Evolutionary conservation across 2,329 filamentous ascomycete species (phyloP).

Genomic region (Aspergillus cejpii): DNA sequence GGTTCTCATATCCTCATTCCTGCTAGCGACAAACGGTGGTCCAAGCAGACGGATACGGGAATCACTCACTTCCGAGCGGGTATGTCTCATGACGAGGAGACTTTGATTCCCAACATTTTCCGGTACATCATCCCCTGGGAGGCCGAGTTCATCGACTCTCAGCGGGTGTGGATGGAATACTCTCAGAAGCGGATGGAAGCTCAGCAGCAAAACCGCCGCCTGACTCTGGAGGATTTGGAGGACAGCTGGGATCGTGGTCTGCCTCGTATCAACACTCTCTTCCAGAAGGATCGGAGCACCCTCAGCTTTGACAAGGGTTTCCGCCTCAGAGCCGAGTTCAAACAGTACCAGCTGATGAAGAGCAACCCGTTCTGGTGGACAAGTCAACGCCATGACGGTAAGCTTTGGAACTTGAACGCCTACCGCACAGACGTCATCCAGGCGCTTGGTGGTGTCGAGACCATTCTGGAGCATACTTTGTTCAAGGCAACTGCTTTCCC

Average conservation of each 20-base stretch:
- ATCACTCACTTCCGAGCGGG: constrained; percentile 95
- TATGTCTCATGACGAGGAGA: constrained; percentile 98
- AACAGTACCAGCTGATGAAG: constrained; percentile 98
- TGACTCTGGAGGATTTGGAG: constrained; percentile 92
- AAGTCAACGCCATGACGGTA: constrained; percentile 91
- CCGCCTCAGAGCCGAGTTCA: constrained; percentile 91
- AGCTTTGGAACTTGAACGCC: constrained; percentile 93
- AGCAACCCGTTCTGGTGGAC: constrained; percentile 99
- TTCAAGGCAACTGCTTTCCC: constrained; percentile 97
- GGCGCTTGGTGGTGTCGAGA: constrained; percentile 91
- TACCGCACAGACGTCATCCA: constrained; percentile 97
- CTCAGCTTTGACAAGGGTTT: constrained; percentile 98
- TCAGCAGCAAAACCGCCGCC: constrained; percentile 89
- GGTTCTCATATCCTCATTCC: constrained; percentile 97
- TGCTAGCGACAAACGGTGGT: constrained; percentile 96
- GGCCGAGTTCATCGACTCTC: constrained; percentile 96
- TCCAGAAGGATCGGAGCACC: constrained; percentile 96
- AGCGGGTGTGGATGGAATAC: constrained; percentile 98
- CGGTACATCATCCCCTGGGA: constrained; percentile 99
- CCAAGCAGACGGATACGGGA: constrained; percentile 93
- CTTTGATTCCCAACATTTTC: constrained; percentile 97
- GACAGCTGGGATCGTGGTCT: constrained; percentile 98
- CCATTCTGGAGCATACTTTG: constrained; percentile 90
- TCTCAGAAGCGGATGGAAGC: constrained; percentile 96
- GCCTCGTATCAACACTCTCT: constrained; percentile 95